Evolutionary conservation across 2,329 filamentous ascomycete genomes (phyloP), one percentile per base, ranked within the genome.

Genomic region (Colletotrichum neosansevieriae): DNA sequence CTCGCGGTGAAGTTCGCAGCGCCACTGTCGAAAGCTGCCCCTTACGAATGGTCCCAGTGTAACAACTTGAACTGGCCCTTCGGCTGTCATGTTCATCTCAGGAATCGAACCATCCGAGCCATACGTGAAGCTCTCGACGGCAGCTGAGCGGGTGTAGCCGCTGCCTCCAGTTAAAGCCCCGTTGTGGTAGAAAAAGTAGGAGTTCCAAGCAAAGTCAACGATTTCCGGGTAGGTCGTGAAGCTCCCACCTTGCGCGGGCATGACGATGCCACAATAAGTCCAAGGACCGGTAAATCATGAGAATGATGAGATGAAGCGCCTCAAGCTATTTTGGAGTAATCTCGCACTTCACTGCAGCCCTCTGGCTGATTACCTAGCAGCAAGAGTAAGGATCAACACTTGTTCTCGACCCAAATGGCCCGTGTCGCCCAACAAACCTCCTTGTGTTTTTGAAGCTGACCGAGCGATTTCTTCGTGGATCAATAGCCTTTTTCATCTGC

Each of bases 171-270:
- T 29, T 3, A 53, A 36, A 3, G 49, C 29, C 2, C 29, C 49
- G 10, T 53, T 53, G 10, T 53, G 29, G 29, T 36, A 53, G 49
- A 53, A 53, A 10, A 53, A 53, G 15, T 53, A 53, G 1, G 49
- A 36, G 2, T 53, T 36, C 15, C 49, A 29, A 6, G 49, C 49
- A 17, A 53, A 53, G 24, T 36, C 9, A 10, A 53, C 4, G 49
- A 53, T 53, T n/a, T 29, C 15, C 0, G 29, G 49, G 29, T 53
- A 21, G 29, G n/a, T 53, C 5, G 49, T 36, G 49, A 53, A 53
- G 5, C 49, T 36, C 13, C 10, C 49, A 12, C 49, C 49, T 6
- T 53, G 24, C 1, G 49, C 34, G 9, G 49, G 49, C 49, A 53
- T 36, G 15, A 36, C 32, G 10, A 32, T 24, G 24, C 49, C 49